Conservation (phyloP, 2,329 filamentous ascomycete genomes). For the Colletotrichum cordylinicola region DNA sequence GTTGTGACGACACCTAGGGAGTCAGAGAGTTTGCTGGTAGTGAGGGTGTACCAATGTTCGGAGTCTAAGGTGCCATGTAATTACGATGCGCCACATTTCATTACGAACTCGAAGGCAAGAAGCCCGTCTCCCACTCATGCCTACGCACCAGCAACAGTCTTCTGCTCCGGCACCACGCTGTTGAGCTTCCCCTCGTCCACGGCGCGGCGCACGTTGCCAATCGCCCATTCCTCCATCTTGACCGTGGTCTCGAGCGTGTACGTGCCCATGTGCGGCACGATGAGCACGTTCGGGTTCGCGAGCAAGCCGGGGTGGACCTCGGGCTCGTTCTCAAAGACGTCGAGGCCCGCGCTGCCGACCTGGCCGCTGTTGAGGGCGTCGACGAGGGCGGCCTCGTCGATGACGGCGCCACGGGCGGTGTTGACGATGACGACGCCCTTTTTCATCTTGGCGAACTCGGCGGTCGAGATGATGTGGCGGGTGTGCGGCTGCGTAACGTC, state of each 20-base stretch:
- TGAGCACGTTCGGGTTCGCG: conserved; percentile 72
- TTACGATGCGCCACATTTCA: not conserved
- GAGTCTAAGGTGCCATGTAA: not conserved
- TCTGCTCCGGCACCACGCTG: conserved; percentile 77
- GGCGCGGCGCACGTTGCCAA: conserved; percentile 71
- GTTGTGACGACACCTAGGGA: too few relatives aligned
- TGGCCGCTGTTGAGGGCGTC: conserved; percentile 72
- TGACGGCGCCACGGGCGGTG: conserved; percentile 81
- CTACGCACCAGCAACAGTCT: conserved; percentile 26
- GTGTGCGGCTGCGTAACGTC: conserved; percentile 57
- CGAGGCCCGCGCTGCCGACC: conserved; percentile 75
- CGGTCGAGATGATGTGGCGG: conserved; percentile 74
- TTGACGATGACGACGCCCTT: conserved; percentile 79
- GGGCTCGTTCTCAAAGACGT: conserved; percentile 86
- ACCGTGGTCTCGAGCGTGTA: conserved; percentile 72
- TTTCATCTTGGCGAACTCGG: conserved; percentile 81
- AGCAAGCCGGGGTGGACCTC: conserved; percentile 75
- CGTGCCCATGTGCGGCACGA: conserved; percentile 88
- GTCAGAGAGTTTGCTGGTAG: not conserved
- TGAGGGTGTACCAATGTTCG: not conserved
- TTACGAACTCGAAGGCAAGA: not conserved
- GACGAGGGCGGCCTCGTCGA: conserved; percentile 82
- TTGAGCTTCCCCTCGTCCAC: conserved; percentile 67
- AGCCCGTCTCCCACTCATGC: not conserved
- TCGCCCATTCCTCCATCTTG: conserved; percentile 78